These are phyloP conservation scores for Hericium coralloides DNA, from an alignment of 768 basidiomycete species.

Conservation along the genomic window DNA sequence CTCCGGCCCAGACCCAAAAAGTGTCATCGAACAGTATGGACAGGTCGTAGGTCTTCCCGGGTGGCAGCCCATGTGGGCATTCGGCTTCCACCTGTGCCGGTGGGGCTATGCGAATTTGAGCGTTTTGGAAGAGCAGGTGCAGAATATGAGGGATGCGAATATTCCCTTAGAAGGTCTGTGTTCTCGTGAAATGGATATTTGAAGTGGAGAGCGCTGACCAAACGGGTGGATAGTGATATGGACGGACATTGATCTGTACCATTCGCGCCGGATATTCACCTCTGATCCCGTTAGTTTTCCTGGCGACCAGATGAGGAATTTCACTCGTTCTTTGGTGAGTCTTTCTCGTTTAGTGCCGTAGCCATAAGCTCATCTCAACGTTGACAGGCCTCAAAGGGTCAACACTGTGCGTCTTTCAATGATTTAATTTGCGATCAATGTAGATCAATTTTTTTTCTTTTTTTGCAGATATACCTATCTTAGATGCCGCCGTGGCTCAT, in stretches of 20 bases:
- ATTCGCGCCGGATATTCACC: conserved; percentile 62
- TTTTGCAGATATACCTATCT: conserved; percentile 53
- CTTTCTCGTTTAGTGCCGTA: not conserved
- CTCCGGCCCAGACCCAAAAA: conserved; percentile 37
- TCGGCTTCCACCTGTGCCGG: conserved; percentile 71
- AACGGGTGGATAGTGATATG: conserved; percentile 46
- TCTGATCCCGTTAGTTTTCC: conserved; percentile 58
- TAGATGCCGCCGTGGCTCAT: conserved; percentile 54
- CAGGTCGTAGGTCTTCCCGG: conserved; percentile 57
- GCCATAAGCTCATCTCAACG: not conserved
- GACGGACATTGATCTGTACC: conserved; percentile 73
- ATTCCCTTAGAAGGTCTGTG: conserved; percentile 67
- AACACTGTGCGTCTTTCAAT: conserved; percentile 30
- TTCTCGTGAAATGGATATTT: not conserved
- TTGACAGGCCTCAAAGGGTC: conserved; percentile 34
- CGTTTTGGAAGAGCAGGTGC: conserved; percentile 47
- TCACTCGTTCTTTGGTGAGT: conserved; percentile 50
- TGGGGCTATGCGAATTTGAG: conserved; percentile 46
- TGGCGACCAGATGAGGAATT: conserved; percentile 38
- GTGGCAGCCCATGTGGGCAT: conserved; percentile 68
- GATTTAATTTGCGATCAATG: not conserved
- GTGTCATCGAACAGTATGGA: conserved; percentile 67
- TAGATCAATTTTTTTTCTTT: not conserved
- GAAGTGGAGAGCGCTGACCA: not conserved
- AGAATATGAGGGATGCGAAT: conserved; percentile 52